Conservation (phyloP, 73 alveolate species). For the Stentor roeselii region DNA sequence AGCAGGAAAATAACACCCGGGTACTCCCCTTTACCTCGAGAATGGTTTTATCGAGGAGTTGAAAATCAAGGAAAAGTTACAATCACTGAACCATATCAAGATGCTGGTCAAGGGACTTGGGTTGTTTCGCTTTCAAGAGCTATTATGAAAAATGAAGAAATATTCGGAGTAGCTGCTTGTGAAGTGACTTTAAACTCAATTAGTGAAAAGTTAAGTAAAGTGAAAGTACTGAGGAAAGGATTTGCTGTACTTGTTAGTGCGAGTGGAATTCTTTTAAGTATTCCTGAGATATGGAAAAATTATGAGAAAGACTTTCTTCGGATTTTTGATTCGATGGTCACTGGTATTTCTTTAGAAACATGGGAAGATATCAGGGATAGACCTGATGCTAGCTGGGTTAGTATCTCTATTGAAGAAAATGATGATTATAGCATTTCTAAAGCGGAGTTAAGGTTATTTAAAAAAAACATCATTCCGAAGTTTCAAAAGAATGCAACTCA, state of each 20-base stretch:
- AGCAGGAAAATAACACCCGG: not conserved
- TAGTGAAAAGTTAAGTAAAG: not conserved
- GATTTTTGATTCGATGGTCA: not conserved
- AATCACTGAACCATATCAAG: not conserved
- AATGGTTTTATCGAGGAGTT: not conserved
- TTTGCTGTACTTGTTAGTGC: not conserved
- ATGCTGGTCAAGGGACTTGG: not conserved
- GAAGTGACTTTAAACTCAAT: not conserved
- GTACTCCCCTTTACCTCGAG: not conserved
- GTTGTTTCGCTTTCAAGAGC: not conserved
- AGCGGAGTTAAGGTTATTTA: not conserved
- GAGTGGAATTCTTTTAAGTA: not conserved
- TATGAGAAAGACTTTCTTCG: not conserved
- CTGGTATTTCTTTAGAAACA: conserved; percentile 2
- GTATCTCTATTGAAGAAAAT: not conserved
- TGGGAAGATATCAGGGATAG: not conserved
- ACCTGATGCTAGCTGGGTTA: not conserved
- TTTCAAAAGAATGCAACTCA: not conserved
- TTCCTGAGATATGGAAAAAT: conserved; percentile 8
- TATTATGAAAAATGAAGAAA: not conserved
- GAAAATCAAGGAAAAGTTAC: not conserved
- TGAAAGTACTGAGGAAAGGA: not conserved
- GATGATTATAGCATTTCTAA: not conserved
- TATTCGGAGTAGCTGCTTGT: conserved; percentile 8
- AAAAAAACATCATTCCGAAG: not conserved